phyloP scores from a whole-genome alignment of 176 grass and related monocot species.

The Hordeum vulgare region MorexV3_pseudomolecules_assembly NC_058523.1:534902511-534903010 shows the following conservation, averaged over 20 bases:
- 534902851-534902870: conserved; percentile 49
- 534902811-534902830: conserved; percentile 66
- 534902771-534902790: not conserved
- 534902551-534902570: not conserved
- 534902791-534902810: conserved; percentile 56
- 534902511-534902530: no score
- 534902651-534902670: not conserved
- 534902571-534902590: not conserved
- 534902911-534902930: conserved; percentile 47
- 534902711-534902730: not conserved
- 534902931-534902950: conserved; percentile 59
- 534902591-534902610: not conserved
- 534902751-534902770: not conserved
- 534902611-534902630: not conserved
- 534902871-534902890: conserved; percentile 62
- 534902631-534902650: not conserved
- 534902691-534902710: not conserved
- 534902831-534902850: conserved; percentile 53
- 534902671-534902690: not conserved
- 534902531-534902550: not conserved
- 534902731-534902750: not conserved
- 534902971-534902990: conserved; percentile 74
- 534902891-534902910: conserved; percentile 77
- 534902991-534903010: conserved; percentile 61
- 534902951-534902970: conserved; percentile 62